Evolutionary conservation across 768 basidiomycete genomes (phyloP).

Genomic region (Steccherinum ochraceum): DNA sequence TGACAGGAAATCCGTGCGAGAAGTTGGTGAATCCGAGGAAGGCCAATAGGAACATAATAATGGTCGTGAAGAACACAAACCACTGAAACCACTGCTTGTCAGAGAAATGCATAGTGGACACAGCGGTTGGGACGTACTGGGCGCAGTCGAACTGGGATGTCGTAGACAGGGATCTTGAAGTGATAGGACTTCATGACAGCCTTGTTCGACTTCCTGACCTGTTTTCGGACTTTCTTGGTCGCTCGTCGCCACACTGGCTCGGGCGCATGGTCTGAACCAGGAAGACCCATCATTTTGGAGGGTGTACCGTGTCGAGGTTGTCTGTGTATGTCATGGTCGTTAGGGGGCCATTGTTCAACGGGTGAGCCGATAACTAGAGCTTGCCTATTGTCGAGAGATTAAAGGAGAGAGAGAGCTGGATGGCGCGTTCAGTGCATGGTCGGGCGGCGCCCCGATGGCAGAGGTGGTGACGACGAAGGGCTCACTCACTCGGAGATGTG

Average conservation of each 20-base stretch:
- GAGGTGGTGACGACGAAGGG: too few relatives aligned
- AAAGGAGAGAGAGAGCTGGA: too few relatives aligned
- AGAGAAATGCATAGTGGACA: background rate
- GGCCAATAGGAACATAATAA: constrained; percentile 65
- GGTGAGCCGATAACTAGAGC: too few relatives aligned
- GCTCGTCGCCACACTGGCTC: constrained; percentile 18
- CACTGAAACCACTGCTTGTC: constrained; percentile 41
- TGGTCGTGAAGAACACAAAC: constrained; percentile 68
- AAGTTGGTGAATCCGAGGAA: constrained; percentile 76
- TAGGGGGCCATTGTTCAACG: too few relatives aligned
- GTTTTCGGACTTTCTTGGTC: constrained; percentile 25
- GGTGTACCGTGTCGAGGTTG: too few relatives aligned
- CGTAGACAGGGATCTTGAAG: constrained; percentile 56
- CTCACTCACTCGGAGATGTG: too few relatives aligned
- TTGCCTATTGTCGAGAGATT: too few relatives aligned
- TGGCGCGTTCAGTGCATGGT: too few relatives aligned
- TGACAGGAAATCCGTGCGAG: constrained; percentile 56
- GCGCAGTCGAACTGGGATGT: constrained; percentile 65
- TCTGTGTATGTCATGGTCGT: too few relatives aligned
- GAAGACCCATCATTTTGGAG: constrained; percentile 11
- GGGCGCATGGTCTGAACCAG: constrained; percentile 1
- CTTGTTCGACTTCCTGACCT: constrained; percentile 41
- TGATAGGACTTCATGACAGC: constrained; percentile 68
- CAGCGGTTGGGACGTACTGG: constrained; percentile 40
- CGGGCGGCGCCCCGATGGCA: too few relatives aligned